Evolutionary conservation across 2,329 filamentous ascomycete genomes (phyloP).

Genomic region (Leptographium lundbergii): DNA sequence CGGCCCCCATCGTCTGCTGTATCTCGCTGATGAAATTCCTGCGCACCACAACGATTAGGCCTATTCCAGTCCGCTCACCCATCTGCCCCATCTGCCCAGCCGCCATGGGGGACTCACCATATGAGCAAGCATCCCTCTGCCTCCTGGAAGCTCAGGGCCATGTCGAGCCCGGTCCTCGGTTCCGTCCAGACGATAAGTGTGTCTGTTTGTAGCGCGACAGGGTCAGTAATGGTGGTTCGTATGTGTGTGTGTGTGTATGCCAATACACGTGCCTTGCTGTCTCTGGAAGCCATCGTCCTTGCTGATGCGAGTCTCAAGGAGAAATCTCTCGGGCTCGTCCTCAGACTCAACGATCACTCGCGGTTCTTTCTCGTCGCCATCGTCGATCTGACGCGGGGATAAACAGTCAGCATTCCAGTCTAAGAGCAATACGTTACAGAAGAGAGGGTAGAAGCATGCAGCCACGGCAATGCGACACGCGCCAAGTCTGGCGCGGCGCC

Average conservation of each 20-base stretch:
- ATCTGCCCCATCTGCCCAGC: not conserved
- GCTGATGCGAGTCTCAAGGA: slow-evolving; percentile 80
- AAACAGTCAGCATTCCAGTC: not conserved
- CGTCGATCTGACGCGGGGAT: slow-evolving; percentile 34
- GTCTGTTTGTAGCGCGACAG: slow-evolving; percentile 39
- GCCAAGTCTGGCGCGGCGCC: not conserved
- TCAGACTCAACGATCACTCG: slow-evolving; percentile 87
- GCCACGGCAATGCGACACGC: not conserved
- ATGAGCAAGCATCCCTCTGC: slow-evolving; percentile 86
- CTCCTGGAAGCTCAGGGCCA: slow-evolving; percentile 97
- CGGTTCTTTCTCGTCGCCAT: slow-evolving; percentile 60
- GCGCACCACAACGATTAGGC: not conserved
- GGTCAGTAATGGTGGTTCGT: slow-evolving; percentile 10
- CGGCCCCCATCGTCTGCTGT: slow-evolving; percentile 51
- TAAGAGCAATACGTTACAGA: not conserved
- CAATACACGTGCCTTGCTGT: slow-evolving; percentile 60
- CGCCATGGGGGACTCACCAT: slow-evolving; percentile 45
- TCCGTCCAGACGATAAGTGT: slow-evolving; percentile 98
- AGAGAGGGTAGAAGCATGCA: not conserved
- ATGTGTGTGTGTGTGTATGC: not conserved
- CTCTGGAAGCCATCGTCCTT: slow-evolving; percentile 97
- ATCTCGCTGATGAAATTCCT: slow-evolving; percentile 88
- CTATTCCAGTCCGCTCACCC: not conserved
- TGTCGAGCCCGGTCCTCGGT: slow-evolving; percentile 68
- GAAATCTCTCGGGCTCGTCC: slow-evolving; percentile 69